Conservation (phyloP, 2,329 filamentous ascomycete species). For the Colletotrichum sp. region DNA sequence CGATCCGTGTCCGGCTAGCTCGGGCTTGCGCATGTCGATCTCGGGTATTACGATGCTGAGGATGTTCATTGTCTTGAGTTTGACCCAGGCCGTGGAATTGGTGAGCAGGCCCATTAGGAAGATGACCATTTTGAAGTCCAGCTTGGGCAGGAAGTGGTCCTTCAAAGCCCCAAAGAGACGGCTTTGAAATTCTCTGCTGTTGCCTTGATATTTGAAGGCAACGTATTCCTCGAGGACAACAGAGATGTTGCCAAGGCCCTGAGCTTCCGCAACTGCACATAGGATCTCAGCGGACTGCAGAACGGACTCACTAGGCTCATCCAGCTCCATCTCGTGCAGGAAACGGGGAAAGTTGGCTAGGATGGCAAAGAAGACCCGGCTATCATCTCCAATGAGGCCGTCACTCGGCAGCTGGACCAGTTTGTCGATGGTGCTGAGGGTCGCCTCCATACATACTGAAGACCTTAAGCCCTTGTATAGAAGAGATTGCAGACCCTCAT, state of each 20-base stretch:
- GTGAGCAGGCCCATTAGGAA: constrained; percentile 92
- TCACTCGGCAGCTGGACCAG: constrained; percentile 82
- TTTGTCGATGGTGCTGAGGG: constrained; percentile 78
- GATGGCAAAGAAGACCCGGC: constrained; percentile 82
- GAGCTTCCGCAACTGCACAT: constrained; percentile 72
- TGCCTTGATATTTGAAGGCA: constrained; percentile 64
- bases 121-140: constrained; percentile 84
- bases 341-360: constrained; percentile 92
- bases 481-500: constrained; percentile 84
- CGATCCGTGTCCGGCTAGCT: constrained; percentile 88
- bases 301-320: constrained; percentile 58
- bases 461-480: constrained; percentile 94
- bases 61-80: constrained; percentile 90
- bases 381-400: constrained; percentile 80
- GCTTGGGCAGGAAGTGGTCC: constrained; percentile 78
- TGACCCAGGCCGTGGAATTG: constrained; percentile 88
- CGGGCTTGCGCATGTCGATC: constrained; percentile 90
- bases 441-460: constrained; percentile 78
- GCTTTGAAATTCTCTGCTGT: constrained; percentile 75
- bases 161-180: constrained; percentile 77
- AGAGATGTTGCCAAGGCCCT: constrained; percentile 71
- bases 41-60: constrained; percentile 84
- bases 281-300: constrained; percentile 72
- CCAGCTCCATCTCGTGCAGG: constrained; percentile 76
- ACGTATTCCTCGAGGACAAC: constrained; percentile 74